A percentile compares a stretch with the other conserved stretches of the same genome.
phyloP scores from a whole-genome alignment of 495 filamentous ascomycete genomes.

The Podospora bellae-mahoneyi region DNA sequence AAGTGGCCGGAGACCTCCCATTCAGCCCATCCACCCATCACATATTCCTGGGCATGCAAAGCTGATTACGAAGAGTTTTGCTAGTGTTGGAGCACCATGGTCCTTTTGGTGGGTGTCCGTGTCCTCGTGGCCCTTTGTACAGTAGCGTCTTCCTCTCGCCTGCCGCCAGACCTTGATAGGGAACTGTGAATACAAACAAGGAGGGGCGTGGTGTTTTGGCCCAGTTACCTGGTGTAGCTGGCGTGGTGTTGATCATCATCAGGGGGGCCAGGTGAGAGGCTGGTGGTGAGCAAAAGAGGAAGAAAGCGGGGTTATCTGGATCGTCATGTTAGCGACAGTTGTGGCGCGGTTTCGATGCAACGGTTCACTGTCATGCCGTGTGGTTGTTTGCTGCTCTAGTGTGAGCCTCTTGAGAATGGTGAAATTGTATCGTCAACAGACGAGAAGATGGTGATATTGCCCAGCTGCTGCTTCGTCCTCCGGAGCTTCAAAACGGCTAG shows the following conservation, averaged over 20 bases:
- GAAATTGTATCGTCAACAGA: background rate
- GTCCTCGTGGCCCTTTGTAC: background rate
- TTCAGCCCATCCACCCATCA: background rate
- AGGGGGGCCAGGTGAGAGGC: background rate
- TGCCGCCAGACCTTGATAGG: background rate
- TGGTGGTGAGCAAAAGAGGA: background rate
- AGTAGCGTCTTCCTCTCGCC: background rate
- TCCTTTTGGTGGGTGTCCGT: background rate
- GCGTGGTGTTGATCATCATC: background rate
- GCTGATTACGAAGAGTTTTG: background rate
- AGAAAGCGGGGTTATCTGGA: background rate
- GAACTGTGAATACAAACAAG: background rate
- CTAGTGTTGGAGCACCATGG: background rate
- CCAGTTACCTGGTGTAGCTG: background rate
- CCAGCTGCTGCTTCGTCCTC: background rate
- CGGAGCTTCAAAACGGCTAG: background rate
- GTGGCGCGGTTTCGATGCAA: background rate
- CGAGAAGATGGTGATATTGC: background rate
- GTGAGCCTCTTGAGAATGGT: background rate
- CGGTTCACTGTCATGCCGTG: background rate
- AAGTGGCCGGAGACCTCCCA: background rate
- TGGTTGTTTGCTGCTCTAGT: background rate
- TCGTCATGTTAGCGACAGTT: background rate
- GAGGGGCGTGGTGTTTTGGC: background rate
- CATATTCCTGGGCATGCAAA: background rate